Percentiles rank a stretch among this genome's conserved stretches.
These are phyloP conservation scores for Crucibulum laeve DNA, from an alignment of 768 basidiomycete species.

Conservation along the genomic window DNA sequence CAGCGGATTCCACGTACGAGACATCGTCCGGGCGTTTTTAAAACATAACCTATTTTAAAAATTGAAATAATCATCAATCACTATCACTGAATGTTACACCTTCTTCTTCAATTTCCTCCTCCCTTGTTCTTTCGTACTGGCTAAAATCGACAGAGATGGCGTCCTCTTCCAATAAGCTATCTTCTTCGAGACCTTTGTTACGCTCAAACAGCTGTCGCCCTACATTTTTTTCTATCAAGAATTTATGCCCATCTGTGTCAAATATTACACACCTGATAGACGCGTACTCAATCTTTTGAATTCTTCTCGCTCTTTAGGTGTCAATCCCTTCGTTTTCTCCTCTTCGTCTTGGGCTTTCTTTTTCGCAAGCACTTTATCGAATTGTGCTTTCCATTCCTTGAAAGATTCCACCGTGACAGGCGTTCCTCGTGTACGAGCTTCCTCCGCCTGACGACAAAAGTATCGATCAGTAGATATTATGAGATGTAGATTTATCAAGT, in stretches of 20 bases:
- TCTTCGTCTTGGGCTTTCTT: conserved; percentile 73
- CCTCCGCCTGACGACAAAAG: conserved; percentile 61
- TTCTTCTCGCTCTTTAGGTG: conserved; percentile 84
- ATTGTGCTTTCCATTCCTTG: conserved; percentile 75
- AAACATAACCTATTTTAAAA: too few relatives aligned
- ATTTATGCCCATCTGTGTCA: background rate
- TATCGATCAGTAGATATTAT: conserved; percentile 1
- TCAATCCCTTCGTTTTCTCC: conserved; percentile 60
- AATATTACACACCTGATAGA: conserved; percentile 53
- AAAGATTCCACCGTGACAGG: conserved; percentile 83
- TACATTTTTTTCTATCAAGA: conserved; percentile 22
- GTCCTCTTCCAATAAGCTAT: conserved; percentile 78
- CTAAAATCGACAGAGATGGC: conserved; percentile 84
- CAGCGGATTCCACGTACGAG: background rate
- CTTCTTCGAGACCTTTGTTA: conserved; percentile 76
- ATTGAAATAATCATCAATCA: conserved; percentile 56
- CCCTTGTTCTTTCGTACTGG: conserved; percentile 73
- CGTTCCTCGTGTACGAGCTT: conserved; percentile 86
- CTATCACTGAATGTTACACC: conserved; percentile 82
- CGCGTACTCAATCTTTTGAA: conserved; percentile 59
- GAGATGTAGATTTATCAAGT: conserved; percentile 5
- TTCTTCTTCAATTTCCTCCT: conserved; percentile 65
- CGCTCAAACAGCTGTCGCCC: conserved; percentile 93
- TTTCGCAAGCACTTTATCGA: conserved; percentile 61
- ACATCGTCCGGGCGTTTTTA: too few relatives aligned